phyloP scores from a whole-genome alignment of 2,329 filamentous ascomycete species.

The Ustulina deusta region DNA sequence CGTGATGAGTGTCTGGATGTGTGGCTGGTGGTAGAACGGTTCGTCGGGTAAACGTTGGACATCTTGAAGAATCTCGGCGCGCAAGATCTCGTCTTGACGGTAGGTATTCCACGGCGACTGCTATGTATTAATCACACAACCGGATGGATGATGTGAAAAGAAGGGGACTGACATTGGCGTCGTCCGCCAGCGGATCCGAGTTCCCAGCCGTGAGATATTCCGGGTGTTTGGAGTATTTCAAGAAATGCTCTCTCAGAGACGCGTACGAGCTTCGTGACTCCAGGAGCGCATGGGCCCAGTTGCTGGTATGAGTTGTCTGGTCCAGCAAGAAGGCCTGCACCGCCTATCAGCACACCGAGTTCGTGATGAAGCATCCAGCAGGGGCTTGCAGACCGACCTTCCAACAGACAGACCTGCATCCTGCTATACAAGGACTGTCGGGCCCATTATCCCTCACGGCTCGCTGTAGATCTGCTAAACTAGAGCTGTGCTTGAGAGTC shows the following conservation, averaged over 20 bases:
- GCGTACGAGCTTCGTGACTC: conserved; percentile 81
- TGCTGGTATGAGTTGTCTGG: conserved; percentile 70
- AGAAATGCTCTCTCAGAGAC: conserved; percentile 77
- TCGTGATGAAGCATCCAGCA: conserved; percentile 9
- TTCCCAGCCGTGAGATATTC: conserved; percentile 78
- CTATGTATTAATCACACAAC: conserved; percentile 34
- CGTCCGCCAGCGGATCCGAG: conserved; percentile 87
- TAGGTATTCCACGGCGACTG: conserved; percentile 94
- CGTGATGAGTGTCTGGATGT: conserved; percentile 82
- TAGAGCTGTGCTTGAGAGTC: conserved; percentile 68
- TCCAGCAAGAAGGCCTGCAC: conserved; percentile 83
- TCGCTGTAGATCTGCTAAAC: conserved; percentile 71
- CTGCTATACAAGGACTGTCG: conserved; percentile 73
- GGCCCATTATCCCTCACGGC: conserved; percentile 72
- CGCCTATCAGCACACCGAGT: conserved; percentile 24
- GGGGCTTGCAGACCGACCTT: conserved; percentile 67
- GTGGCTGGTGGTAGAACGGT: conserved; percentile 84
- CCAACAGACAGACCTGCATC: conserved; percentile 90
- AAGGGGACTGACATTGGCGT: conserved; percentile 63
- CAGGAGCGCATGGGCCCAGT: conserved; percentile 76
- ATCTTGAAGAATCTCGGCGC: conserved; percentile 93
- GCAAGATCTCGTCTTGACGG: conserved; percentile 83
- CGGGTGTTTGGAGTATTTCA: conserved; percentile 86
- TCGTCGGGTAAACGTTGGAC: conserved; percentile 94
- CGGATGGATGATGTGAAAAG: background rate